Percentiles rank a stretch among this genome's conserved stretches.
Conservation (phyloP, 2,329 filamentous ascomycete species). For the Alternaria sp. region DNA sequence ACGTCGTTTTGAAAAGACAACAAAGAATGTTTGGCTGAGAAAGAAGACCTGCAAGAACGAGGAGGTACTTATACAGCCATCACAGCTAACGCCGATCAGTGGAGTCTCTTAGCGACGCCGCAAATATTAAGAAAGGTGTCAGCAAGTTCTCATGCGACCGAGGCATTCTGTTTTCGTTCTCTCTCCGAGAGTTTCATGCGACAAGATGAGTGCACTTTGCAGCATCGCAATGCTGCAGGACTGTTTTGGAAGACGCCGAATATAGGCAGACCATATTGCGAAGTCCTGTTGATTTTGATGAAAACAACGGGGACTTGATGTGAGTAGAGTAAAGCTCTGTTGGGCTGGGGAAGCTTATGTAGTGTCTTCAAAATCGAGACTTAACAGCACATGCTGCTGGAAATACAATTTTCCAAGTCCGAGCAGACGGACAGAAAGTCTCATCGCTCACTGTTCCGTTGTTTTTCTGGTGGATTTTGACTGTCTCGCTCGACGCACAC, state of each 20-base stretch:
- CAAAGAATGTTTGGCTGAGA: not conserved
- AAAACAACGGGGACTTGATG: rapidly evolving
- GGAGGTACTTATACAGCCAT: not conserved
- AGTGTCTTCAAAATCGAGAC: rapidly evolving
- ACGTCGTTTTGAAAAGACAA: too few relatives aligned
- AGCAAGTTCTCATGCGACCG: not conserved
- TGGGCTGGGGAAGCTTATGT: not conserved
- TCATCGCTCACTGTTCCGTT: rapidly evolving
- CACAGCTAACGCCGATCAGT: rapidly evolving
- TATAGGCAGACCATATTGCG: rapidly evolving
- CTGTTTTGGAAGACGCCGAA: rapidly evolving
- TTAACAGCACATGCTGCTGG: not conserved
- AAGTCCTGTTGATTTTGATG: not conserved
- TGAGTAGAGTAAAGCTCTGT: rapidly evolving
- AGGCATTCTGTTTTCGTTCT: not conserved
- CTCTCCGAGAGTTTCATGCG: rapidly evolving
- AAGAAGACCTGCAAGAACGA: not conserved
- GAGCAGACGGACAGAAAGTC: not conserved
- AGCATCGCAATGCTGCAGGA: rapidly evolving
- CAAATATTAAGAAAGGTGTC: not conserved
- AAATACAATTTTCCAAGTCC: rapidly evolving
- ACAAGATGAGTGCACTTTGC: not conserved
- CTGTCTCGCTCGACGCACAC: rapidly evolving
- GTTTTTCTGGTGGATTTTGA: not conserved
- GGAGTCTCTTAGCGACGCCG: not conserved